A percentile compares a stretch with the other conserved stretches of the same genome.
phyloP scores from a whole-genome alignment of 1,139 yeast species.

The Kodamaea alishanica region DNA sequence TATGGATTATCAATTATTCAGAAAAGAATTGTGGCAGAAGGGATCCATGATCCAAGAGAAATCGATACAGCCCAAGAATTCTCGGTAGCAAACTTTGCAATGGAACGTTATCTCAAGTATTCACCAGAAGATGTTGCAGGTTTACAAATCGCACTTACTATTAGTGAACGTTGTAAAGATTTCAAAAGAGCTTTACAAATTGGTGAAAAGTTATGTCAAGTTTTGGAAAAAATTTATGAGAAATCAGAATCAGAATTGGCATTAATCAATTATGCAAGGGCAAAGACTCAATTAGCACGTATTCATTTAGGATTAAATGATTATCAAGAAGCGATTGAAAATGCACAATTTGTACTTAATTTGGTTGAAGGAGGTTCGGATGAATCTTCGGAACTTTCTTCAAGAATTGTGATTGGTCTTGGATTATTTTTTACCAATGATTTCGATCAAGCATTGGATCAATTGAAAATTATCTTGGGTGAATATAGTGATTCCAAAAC shows the following conservation, averaged over 20 bases:
- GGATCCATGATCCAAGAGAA: slow-evolving; percentile 43
- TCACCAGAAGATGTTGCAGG: slow-evolving; percentile 65
- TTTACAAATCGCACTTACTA: slow-evolving; percentile 50
- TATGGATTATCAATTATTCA: slow-evolving; percentile 61
- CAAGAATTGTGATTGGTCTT: slow-evolving; percentile 67
- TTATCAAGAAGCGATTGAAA: slow-evolving; percentile 57
- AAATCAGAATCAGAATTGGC: slow-evolving; percentile 46
- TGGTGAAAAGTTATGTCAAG: slow-evolving; percentile 42
- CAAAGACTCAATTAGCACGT: slow-evolving; percentile 70
- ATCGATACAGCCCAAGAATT: slow-evolving; percentile 61
- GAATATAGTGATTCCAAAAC: slow-evolving; percentile 47
- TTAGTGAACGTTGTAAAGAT: slow-evolving; percentile 71
- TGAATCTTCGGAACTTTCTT: slow-evolving; percentile 43
- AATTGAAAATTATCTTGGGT: slow-evolving; percentile 58
- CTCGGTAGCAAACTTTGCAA: slow-evolving; percentile 66
- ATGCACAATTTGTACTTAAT: slow-evolving; percentile 55
- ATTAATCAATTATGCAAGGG: slow-evolving; percentile 50
- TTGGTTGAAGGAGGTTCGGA: slow-evolving; percentile 34
- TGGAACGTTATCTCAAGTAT: slow-evolving; percentile 66
- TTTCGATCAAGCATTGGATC: slow-evolving; percentile 62
- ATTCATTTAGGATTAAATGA: slow-evolving; percentile 56
- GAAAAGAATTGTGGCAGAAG: slow-evolving; percentile 33
- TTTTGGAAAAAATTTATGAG: slow-evolving; percentile 61
- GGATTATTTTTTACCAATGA: slow-evolving; percentile 59
- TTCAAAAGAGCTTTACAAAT: slow-evolving; percentile 51